Base-by-base conservation (phyloP, 352 stramenopile genomes). In the Phytophthora fragariae region DNA sequence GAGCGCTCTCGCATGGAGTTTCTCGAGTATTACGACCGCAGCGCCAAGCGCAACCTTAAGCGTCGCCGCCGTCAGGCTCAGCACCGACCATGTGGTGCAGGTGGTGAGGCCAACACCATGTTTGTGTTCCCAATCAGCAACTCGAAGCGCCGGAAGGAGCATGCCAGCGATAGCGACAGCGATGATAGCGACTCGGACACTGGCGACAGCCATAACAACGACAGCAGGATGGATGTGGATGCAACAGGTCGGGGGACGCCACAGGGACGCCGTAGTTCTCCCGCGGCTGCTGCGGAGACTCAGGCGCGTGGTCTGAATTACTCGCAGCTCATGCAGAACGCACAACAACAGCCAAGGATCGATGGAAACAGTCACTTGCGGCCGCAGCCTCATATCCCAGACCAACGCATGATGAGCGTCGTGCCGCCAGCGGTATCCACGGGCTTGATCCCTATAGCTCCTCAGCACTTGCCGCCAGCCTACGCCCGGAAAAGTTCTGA, bases 21-120 rank as follows among this genome's bases (percentile, higher is more conserved):
- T 62, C 84, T 97, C 37, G 86, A 93, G 69, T 94, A 90, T 62
- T 96, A 93, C 69, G 88, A 97, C 66, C 84, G 91, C 52, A 96
- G 86, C 57, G 78, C 85, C 12, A 86, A 87, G 62, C 81, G 82
- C 46, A 88, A 88, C 68, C 71, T 86, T 41, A 89, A 90, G 60
- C 76, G 86, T 0, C 78, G 82, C 5, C 79, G 84, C 19, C 78
- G 76, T 37, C 76, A 81, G 62, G 68, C 71, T 35, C 78, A 77
- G 27, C 76, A 88, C 3, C 75, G 72, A 65, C 14, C 57, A 6
- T 68, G 54, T 17, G 68, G 65, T 6, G 57, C 46, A 57, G 58
- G 66, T 1, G 80, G 71, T 31, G 84, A 93, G 58, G 73, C 75
- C 58, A 89, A 89, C 69, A 89, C 77, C 12, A 94, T 92, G 85